Evolutionary conservation across 2,329 filamentous ascomycete genomes (phyloP).

Genomic region (Amylocarpus encephaloides): DNA sequence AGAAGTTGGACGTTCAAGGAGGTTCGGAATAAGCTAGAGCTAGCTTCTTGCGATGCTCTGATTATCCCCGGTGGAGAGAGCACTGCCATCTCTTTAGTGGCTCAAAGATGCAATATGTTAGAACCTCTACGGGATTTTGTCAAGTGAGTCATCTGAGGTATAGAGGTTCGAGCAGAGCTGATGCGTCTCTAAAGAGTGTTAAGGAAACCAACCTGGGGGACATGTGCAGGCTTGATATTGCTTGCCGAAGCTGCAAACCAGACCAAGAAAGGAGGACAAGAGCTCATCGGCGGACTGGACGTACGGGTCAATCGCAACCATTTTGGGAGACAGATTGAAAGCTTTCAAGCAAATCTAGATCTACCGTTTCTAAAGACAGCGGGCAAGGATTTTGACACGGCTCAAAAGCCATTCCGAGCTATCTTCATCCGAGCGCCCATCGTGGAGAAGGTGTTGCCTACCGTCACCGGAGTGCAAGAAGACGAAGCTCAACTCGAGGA

Average conservation of each 20-base stretch:
- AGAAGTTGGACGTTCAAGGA: constrained; percentile 52
- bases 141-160: constrained; percentile 53
- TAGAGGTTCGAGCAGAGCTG: background rate
- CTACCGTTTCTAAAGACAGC: constrained; percentile 58
- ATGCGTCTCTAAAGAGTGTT: constrained; percentile 46
- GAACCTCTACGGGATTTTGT: constrained; percentile 85
- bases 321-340: constrained; percentile 89
- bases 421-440: constrained; percentile 95
- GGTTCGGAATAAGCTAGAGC: constrained; percentile 68
- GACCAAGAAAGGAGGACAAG: constrained; percentile 85
- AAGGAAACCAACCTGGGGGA: constrained; percentile 86
- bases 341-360: constrained; percentile 70
- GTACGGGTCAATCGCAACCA: constrained; percentile 91
- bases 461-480: constrained; percentile 25
- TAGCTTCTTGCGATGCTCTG: constrained; percentile 70
- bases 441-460: constrained; percentile 70
- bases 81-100: constrained; percentile 86
- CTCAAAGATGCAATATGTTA: constrained; percentile 70
- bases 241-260: constrained; percentile 82
- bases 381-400: constrained; percentile 20
- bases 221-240: constrained; percentile 89
- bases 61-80: constrained; percentile 93
- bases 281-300: constrained; percentile 84
- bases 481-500: constrained; percentile 39
- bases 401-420: constrained; percentile 57